Evolutionary conservation across 2,329 filamentous ascomycete species (phyloP).

Genomic region (Fonsecaea pedrosoi): DNA sequence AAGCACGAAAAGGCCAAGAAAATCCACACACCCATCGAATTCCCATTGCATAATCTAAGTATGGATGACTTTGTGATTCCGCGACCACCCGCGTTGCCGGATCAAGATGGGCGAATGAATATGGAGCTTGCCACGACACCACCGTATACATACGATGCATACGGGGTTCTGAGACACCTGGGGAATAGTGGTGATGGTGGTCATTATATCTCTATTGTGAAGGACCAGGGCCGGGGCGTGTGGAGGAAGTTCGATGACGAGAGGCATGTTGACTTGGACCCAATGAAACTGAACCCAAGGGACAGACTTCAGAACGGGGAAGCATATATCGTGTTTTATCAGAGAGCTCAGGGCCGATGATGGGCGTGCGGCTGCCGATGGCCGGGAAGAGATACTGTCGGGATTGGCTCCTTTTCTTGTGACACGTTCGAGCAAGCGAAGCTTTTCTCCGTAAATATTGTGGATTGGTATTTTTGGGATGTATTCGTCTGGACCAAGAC

Average conservation of each 20-base stretch:
- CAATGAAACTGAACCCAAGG: constrained; percentile 55
- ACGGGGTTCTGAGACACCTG: constrained; percentile 80
- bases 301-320: constrained; percentile 66
- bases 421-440: constrained; percentile 6
- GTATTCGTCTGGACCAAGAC: neutral
- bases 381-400: neutral
- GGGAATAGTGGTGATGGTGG: constrained; percentile 73
- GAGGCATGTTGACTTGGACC: constrained; percentile 62
- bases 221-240: constrained; percentile 62
- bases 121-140: constrained; percentile 45
- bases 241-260: constrained; percentile 70
- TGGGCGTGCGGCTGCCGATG: neutral
- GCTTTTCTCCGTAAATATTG: neutral
- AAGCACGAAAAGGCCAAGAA: constrained; percentile 67
- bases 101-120: constrained; percentile 43
- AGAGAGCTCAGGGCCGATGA: constrained; percentile 50
- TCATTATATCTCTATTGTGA: constrained; percentile 79
- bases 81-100: constrained; percentile 47
- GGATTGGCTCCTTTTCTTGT: constrained; percentile 3
- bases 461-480: constrained; percentile 1
- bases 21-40: constrained; percentile 73
- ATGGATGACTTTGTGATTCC: constrained; percentile 67
- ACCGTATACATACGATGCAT: constrained; percentile 81
- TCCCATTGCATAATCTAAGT: constrained; percentile 74
- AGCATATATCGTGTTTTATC: constrained; percentile 71